Conservation (phyloP, 208 protist genomes). For the Trypanosoma congolense region DNA sequence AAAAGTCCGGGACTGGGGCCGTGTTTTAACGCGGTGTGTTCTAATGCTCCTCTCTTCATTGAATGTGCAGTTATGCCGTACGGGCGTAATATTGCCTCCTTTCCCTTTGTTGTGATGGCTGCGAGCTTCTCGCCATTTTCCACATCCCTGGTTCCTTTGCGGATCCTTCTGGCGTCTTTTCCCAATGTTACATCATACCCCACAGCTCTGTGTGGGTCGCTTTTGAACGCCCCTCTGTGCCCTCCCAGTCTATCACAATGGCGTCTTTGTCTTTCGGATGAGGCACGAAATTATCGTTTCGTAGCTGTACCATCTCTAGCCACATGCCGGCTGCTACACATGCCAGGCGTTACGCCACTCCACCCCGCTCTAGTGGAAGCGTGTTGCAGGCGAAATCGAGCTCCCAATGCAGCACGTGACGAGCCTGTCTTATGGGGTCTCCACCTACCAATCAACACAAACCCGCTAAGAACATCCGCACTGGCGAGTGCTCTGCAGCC, state of each 20-base stretch:
- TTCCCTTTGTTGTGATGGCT: constrained; percentile 2
- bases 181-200: not conserved
- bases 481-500: not conserved
- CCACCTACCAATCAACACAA: not conserved
- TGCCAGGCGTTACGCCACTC: constrained; percentile 3
- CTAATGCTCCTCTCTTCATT: constrained; percentile 16
- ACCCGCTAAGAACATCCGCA: constrained; percentile 2
- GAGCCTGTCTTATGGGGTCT: not conserved
- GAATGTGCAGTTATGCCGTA: constrained; percentile 11
- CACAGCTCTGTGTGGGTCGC: constrained; percentile 7
- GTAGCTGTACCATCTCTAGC: constrained; percentile 7
- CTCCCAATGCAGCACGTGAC: not conserved
- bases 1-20: constrained; percentile 1
- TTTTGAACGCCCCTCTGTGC: constrained; percentile 6
- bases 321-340: constrained; percentile 1
- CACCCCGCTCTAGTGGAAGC: not conserved
- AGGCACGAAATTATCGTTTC: constrained; percentile 7
- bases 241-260: constrained; percentile 5
- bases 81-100: not conserved
- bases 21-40: constrained; percentile 4
- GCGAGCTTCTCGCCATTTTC: not conserved
- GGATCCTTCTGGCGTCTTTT: not conserved
- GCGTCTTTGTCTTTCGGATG: constrained; percentile 1
- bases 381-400: not conserved
- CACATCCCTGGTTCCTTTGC: not conserved